A percentile compares a stretch with the other conserved stretches of the same genome.
phyloP scores from a whole-genome alignment of 1,284 basidiomycete genomes.

The Retiboletus fuscus region DNA sequence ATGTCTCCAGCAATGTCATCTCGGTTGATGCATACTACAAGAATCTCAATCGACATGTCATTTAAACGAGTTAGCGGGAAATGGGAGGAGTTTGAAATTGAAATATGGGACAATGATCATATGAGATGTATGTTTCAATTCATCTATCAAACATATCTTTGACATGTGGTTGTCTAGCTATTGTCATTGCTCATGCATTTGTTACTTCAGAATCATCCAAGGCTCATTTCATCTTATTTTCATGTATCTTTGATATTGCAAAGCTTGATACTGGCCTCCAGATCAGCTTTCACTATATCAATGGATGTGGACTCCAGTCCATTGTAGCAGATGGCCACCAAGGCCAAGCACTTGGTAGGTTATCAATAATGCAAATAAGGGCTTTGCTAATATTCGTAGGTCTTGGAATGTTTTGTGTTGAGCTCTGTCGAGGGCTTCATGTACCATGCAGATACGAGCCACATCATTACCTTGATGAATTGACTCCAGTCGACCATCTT shows the following conservation, averaged over 20 bases:
- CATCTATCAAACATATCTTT: too few species aligned
- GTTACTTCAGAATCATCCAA: background rate
- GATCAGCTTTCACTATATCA: background rate
- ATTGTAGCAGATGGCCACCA: background rate
- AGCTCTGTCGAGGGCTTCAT: too few species aligned
- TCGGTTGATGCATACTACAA: background rate
- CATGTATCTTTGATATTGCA: too few species aligned
- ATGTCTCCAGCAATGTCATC: constrained; percentile 15
- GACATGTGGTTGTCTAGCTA: too few species aligned
- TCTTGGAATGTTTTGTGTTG: background rate
- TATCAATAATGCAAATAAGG: background rate
- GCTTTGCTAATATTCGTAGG: background rate
- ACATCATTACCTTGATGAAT: background rate
- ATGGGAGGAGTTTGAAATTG: constrained; percentile 23
- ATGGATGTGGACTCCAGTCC: background rate
- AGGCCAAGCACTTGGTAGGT: background rate
- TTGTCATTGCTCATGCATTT: background rate
- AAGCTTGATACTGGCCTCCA: background rate
- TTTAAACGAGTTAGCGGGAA: constrained; percentile 21
- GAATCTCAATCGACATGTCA: constrained; percentile 24
- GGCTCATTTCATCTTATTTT: background rate
- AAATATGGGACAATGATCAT: background rate
- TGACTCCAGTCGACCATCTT: background rate
- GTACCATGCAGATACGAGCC: background rate
- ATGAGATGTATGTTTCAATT: background rate